A percentile compares a stretch with the other conserved stretches of the same genome.
Conservation (phyloP, 2,329 filamentous ascomycete genomes). For the Colletotrichum cuscutae region DNA sequence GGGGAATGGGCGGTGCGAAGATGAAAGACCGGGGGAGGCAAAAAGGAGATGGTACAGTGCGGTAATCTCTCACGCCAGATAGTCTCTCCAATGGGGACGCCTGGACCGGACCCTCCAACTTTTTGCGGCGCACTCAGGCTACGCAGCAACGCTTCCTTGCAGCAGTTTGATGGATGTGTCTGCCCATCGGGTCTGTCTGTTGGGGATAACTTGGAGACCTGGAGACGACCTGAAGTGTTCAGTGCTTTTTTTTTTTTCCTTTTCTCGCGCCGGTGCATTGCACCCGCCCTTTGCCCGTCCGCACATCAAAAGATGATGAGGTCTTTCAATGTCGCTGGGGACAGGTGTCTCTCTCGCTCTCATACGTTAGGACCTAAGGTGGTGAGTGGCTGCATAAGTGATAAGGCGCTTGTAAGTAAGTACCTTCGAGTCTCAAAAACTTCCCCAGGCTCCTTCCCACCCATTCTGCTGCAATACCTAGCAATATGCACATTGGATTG, state of each 20-base stretch:
- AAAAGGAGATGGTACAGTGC: slow-evolving; percentile 29
- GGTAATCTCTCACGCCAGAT: slow-evolving; percentile 26
- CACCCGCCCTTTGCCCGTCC: background rate
- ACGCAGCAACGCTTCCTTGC: slow-evolving; percentile 16
- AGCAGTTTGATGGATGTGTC: slow-evolving; percentile 5
- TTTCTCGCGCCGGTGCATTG: background rate
- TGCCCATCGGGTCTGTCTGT: background rate
- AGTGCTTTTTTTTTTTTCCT: background rate
- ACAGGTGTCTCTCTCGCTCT: background rate
- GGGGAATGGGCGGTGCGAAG: background rate
- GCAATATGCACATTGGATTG: background rate
- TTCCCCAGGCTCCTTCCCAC: background rate
- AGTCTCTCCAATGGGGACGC: slow-evolving; percentile 32
- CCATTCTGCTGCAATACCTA: background rate
- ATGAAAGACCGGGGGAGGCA: slow-evolving; percentile 11
- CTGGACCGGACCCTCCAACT: slow-evolving; percentile 28
- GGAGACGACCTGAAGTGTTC: background rate
- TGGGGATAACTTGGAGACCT: background rate
- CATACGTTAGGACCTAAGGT: background rate
- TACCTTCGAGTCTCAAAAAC: background rate
- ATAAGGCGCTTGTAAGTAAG: background rate
- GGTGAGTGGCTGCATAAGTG: too few species aligned
- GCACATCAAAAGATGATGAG: background rate
- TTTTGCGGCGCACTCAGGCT: slow-evolving; percentile 6
- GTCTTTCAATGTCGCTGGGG: too few species aligned